Base-by-base conservation (phyloP, 2,329 filamentous ascomycete genomes). In the Fusarium nanum region DNA sequence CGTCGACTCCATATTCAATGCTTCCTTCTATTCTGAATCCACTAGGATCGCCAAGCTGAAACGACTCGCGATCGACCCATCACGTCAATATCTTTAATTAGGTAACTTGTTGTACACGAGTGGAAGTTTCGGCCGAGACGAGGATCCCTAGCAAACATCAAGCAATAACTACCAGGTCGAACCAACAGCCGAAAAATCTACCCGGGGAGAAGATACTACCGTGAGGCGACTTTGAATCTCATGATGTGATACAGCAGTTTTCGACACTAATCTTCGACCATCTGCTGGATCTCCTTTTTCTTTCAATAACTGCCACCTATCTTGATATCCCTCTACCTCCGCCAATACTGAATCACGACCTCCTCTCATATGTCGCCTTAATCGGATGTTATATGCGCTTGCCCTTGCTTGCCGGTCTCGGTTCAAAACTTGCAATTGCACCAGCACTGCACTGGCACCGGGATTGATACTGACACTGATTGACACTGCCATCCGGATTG, bases 21-120 rank as follows among this genome's bases (percentile, higher is more conserved):
- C 49, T 53, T 53, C 49, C 34, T 42, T 40, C 18, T 23, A 50
- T 13, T 23, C 30, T 23, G 14, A 46, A 22, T 30, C 58, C 63
- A 49, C 67, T 57, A 45, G 48, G 27, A 58, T 57, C 58, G 67
- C 62, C 57, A 64, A 68, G 67, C 67, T 67, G 67, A 70, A 68
- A 70, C 67, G 49, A 58, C 34, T 49, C 56, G 42, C 49, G 64
- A 68, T 68, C 53, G 58, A 40, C 55, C 55, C 53, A 64, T 67
- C 47, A 42, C 50, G 54, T 47, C 54, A 56, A 44, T 58, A 47
- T 44, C 60, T 49, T 30, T 48, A 30, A 48, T 48, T 48, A 48
- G 27, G n/a, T 48, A 37, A 37, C 18, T 37, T 37, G 34, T 18
- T 37, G 34, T 37, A n/a, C 47, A 23, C 20, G 34, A 32, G 49